Conservation (phyloP, 2,329 filamentous ascomycete genomes). For the Neurospora crassa region DNA sequence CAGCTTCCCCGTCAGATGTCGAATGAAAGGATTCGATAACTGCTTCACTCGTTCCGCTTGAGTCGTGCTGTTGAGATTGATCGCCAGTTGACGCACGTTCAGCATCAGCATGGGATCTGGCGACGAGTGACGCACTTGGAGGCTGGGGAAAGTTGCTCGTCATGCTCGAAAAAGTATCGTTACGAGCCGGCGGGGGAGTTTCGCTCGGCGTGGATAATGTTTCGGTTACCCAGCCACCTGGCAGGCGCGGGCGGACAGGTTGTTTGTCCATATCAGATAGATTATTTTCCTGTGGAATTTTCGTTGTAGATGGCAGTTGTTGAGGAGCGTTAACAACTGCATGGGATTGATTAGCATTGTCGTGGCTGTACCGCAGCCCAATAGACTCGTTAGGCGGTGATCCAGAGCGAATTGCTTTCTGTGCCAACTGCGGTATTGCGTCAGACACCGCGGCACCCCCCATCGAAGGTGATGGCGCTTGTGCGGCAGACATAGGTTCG, state of each 20-base stretch:
- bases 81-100: not conserved
- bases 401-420: not conserved
- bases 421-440: conserved; percentile 1
- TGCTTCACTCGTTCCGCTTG: not conserved
- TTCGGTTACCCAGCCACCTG: conserved; percentile 25
- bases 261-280: conserved; percentile 6
- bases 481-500: not conserved
- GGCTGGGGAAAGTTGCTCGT: not conserved
- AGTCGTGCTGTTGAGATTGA: not conserved
- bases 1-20: not conserved
- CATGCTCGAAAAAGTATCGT: not conserved
- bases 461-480: not conserved
- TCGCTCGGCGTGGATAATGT: conserved; percentile 17
- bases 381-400: conserved; percentile 4
- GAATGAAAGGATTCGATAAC: not conserved
- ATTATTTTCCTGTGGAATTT: conserved; percentile 6
- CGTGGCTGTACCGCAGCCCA: conserved; percentile 6
- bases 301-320: conserved; percentile 8
- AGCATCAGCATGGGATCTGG: conserved; percentile 5
- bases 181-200: conserved; percentile 1
- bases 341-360: conserved; percentile 1
- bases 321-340: not conserved
- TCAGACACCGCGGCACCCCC: conserved; percentile 2
- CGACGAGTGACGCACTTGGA: conserved; percentile 2
- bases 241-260: conserved; percentile 19